Conservation (phyloP, 108 stramenopile species). For the Poteriospumella lacustris region DNA sequence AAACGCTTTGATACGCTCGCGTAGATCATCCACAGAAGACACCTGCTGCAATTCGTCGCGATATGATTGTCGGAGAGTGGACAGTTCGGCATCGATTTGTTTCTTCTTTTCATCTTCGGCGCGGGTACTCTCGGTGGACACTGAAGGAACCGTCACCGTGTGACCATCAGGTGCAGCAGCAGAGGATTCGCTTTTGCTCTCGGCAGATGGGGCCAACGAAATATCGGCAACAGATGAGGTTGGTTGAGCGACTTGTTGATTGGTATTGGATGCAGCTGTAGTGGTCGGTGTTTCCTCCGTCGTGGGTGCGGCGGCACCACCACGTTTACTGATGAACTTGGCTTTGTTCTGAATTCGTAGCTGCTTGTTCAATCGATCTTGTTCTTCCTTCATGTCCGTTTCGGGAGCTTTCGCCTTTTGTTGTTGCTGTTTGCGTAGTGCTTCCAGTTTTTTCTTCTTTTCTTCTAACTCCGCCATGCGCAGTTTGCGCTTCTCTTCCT, state of each 20-base stretch:
- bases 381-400: not conserved
- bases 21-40: constrained; percentile 12
- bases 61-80: too few species aligned
- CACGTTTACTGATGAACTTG: not conserved
- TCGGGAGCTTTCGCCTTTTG: not conserved
- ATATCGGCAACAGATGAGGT: too few species aligned
- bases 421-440: not conserved
- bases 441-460: constrained; percentile 9
- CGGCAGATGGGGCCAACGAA: too few species aligned
- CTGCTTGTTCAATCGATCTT: not conserved
- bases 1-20: not conserved
- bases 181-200: too few species aligned
- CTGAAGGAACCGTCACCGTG: too few species aligned
- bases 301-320: not conserved
- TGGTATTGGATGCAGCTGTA: not conserved
- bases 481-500: constrained; percentile 3
- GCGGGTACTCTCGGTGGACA: too few species aligned
- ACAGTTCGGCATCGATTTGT: too few species aligned
- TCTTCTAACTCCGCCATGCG: constrained; percentile 17
- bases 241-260: too few species aligned
- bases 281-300: not conserved
- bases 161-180: too few species aligned
- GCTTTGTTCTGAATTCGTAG: constrained; percentile 26
- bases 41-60: not conserved
- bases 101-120: too few species aligned